A percentile compares a stretch with the other conserved stretches of the same genome.
phyloP scores from a whole-genome alignment of 2,329 filamentous ascomycete species.

The Colletotrichum tropicicola region DNA sequence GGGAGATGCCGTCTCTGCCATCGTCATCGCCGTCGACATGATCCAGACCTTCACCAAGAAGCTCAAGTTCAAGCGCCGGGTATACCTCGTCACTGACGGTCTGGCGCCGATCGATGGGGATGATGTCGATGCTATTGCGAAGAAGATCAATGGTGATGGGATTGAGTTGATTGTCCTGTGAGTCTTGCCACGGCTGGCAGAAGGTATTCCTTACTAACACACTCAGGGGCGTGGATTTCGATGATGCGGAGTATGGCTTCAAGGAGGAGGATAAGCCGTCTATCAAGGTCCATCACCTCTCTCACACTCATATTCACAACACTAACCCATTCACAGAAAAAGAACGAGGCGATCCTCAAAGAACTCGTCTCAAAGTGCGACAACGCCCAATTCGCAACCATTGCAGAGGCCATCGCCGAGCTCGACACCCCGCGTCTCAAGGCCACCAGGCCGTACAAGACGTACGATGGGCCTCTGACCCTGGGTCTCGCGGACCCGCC shows the following conservation, averaged over 20 bases:
- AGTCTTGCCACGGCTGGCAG: constrained; percentile 45
- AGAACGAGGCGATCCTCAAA: constrained; percentile 77
- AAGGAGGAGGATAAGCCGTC: constrained; percentile 88
- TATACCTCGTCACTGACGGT: constrained; percentile 88
- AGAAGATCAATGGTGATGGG: constrained; percentile 77
- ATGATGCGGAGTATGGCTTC: constrained; percentile 87
- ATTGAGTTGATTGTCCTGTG: constrained; percentile 85
- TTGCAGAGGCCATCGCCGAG: constrained; percentile 85
- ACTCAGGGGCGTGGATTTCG: constrained; percentile 83
- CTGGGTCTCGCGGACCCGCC: constrained; percentile 70
- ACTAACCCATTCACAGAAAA: constrained; percentile 49
- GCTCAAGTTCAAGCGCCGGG: constrained; percentile 81
- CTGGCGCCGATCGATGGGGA: constrained; percentile 77
- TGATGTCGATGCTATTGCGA: constrained; percentile 73
- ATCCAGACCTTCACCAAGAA: constrained; percentile 82
- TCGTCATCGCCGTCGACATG: constrained; percentile 88
- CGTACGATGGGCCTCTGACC: constrained; percentile 81
- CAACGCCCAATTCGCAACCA: constrained; percentile 80
- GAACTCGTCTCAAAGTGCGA: constrained; percentile 72
- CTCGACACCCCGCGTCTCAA: constrained; percentile 83
- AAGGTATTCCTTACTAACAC: neutral
- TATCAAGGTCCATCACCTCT: constrained; percentile 69
- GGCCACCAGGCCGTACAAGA: constrained; percentile 75
- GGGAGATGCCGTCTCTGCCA: constrained; percentile 88
- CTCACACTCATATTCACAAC: neutral